phyloP scores from a whole-genome alignment of 139 green algal genomes.

The Ostreobium quekettii region DNA sequence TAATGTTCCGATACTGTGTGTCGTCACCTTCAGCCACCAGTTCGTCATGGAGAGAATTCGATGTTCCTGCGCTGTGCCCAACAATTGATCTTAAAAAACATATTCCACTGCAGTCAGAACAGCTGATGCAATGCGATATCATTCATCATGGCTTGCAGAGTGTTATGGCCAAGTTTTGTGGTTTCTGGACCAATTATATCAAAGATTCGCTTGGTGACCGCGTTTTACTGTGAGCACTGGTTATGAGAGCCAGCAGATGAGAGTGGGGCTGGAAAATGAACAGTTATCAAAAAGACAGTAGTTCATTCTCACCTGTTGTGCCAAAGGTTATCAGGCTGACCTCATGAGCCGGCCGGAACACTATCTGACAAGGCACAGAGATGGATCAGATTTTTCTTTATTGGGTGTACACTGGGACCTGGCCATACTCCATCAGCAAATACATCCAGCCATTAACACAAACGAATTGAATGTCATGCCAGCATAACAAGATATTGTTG shows the following conservation, averaged over 20 bases:
- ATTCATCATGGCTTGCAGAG: background rate
- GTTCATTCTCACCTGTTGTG: background rate
- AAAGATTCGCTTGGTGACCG: too few species aligned
- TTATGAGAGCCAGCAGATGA: too few species aligned
- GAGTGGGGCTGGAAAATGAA: background rate
- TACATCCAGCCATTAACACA: too few species aligned
- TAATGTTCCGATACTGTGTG: slow-evolving; percentile 5
- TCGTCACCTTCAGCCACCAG: background rate
- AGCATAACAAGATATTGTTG: too few species aligned
- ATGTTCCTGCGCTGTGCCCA: background rate
- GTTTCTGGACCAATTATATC: too few species aligned
- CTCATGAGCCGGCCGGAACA: background rate
- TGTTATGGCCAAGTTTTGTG: background rate
- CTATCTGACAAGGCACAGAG: background rate
- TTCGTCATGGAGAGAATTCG: background rate
- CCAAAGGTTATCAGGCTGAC: background rate
- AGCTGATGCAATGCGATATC: background rate
- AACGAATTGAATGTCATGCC: too few species aligned
- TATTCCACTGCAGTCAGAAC: background rate
- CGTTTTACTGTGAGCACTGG: too few species aligned
- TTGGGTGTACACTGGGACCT: too few species aligned
- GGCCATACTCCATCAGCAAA: too few species aligned
- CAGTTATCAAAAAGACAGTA: too few species aligned
- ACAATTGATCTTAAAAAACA: background rate
- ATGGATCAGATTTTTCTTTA: too few species aligned